Evolutionary conservation across 2,329 filamentous ascomycete genomes (phyloP).

Genomic region (Phyllosticta ampelicida): DNA sequence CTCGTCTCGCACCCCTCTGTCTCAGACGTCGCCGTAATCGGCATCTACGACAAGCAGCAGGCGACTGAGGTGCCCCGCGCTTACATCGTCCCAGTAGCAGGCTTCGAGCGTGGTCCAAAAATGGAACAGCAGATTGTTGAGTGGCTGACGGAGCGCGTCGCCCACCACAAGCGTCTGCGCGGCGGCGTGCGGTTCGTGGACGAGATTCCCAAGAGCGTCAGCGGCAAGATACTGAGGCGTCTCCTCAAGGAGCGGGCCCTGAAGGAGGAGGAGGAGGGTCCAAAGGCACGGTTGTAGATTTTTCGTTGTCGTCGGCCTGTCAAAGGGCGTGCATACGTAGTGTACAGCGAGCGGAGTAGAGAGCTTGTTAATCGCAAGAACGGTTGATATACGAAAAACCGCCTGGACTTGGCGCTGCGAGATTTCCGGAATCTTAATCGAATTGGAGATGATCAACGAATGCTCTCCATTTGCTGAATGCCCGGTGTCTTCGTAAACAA

Average conservation of each 20-base stretch:
- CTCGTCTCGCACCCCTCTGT: conserved; percentile 32
- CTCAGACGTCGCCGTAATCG: conserved; percentile 36
- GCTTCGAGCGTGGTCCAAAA: conserved; percentile 20
- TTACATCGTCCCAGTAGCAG: conserved; percentile 25
- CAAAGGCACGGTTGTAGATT: conserved; percentile 34
- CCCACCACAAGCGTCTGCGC: conserved; percentile 37
- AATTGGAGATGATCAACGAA: too few species aligned
- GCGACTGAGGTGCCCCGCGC: conserved; percentile 35
- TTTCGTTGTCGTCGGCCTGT: not conserved
- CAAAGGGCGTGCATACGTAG: not conserved
- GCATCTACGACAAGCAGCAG: conserved; percentile 34
- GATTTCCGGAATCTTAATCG: not conserved
- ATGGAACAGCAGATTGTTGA: conserved; percentile 30
- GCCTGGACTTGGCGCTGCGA: not conserved
- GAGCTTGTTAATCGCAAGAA: not conserved
- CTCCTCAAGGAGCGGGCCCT: conserved; percentile 33
- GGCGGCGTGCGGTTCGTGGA: conserved; percentile 37
- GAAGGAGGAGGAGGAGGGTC: conserved; percentile 28
- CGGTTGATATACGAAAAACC: not conserved
- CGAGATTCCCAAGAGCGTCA: conserved; percentile 38
- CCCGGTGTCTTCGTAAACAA: too few species aligned
- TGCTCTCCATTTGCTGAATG: too few species aligned
- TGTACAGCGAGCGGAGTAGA: not conserved
- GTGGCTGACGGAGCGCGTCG: conserved; percentile 34
- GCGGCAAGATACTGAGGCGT: conserved; percentile 38